Conservation (phyloP, 805 yeast genomes). For the Cyberlindnera veronae region DNA sequence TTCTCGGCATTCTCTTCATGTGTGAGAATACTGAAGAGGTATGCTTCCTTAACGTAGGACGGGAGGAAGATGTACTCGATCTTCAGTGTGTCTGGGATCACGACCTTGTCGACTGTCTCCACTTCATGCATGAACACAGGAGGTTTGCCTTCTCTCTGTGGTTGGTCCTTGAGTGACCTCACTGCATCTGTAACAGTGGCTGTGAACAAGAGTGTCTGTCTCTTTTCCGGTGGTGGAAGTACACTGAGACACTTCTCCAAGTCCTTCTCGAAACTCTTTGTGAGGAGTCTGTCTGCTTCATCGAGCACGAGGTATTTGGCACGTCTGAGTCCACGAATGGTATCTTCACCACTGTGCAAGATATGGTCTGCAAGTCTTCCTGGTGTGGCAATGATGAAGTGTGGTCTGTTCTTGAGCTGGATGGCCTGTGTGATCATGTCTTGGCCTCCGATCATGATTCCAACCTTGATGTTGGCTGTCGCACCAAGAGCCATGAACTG, state of each 20-base stretch:
- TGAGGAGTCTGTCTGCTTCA: constrained; percentile 80
- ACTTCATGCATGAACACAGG: constrained; percentile 69
- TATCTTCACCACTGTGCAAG: constrained; percentile 82
- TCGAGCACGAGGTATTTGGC: constrained; percentile 83
- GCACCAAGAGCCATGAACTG: constrained; percentile 94
- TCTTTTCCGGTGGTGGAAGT: constrained; percentile 63
- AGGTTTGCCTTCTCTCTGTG: constrained; percentile 50
- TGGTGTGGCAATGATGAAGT: constrained; percentile 94
- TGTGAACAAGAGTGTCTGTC: constrained; percentile 90
- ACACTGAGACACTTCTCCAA: constrained; percentile 66
- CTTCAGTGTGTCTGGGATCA: constrained; percentile 70
- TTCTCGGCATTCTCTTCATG: constrained; percentile 58
- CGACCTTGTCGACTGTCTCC: constrained; percentile 67
- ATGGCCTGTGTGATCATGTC: constrained; percentile 88
- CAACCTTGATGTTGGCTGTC: constrained; percentile 75
- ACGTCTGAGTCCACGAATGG: constrained; percentile 71
- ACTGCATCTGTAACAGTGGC: constrained; percentile 96
- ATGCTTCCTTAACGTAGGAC: constrained; percentile 85
- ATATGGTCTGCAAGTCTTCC: constrained; percentile 95
- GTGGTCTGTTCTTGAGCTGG: constrained; percentile 79
- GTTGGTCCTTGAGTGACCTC: constrained; percentile 66
- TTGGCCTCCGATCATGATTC: constrained; percentile 91
- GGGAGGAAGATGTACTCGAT: constrained; percentile 76
- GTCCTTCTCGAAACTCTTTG: constrained; percentile 79
- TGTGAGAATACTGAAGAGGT: constrained; percentile 64